These are phyloP conservation scores for Agrocybe praecox DNA, from an alignment of 768 basidiomycete genomes.

Conservation along the genomic window DNA sequence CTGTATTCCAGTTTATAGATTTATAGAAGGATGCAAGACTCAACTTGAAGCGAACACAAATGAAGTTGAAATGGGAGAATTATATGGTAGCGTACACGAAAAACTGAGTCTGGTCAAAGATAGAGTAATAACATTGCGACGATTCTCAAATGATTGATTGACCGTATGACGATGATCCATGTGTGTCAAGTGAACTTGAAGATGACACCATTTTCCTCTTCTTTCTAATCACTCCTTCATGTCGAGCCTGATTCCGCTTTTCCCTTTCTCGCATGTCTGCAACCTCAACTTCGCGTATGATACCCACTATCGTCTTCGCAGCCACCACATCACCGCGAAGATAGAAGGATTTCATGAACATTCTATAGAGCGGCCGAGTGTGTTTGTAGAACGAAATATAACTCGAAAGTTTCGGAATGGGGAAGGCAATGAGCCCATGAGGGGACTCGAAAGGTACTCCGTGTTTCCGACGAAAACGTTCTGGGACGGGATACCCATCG, in stretches of 20 bases:
- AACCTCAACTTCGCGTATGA: constrained; percentile 49
- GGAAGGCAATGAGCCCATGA: constrained; percentile 16
- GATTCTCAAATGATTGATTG: too few relatives aligned
- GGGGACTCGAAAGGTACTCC: constrained; percentile 50
- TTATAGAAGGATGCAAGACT: too few relatives aligned
- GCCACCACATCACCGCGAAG: constrained; percentile 53
- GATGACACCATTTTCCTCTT: constrained; percentile 12
- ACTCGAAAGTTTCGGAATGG: constrained; percentile 39
- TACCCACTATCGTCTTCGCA: constrained; percentile 54
- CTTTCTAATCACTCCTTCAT: constrained; percentile 34
- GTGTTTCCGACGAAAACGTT: constrained; percentile 25
- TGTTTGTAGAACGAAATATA: constrained; percentile 59
- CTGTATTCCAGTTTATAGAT: too few relatives aligned
- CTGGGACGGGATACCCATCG: constrained; percentile 56
- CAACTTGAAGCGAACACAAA: too few relatives aligned
- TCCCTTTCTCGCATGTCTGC: constrained; percentile 30
- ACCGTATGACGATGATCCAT: too few relatives aligned
- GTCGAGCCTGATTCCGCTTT: constrained; percentile 29
- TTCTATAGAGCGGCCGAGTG: constrained; percentile 69
- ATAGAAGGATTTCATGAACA: constrained; percentile 71
- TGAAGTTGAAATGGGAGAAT: too few relatives aligned
- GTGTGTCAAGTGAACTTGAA: too few relatives aligned
- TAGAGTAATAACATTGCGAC: too few relatives aligned
- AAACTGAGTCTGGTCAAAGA: too few relatives aligned
- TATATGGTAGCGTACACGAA: too few relatives aligned